Evolutionary conservation across 1,139 yeast species (phyloP).

Genomic region (Yamadazyma oceani): DNA sequence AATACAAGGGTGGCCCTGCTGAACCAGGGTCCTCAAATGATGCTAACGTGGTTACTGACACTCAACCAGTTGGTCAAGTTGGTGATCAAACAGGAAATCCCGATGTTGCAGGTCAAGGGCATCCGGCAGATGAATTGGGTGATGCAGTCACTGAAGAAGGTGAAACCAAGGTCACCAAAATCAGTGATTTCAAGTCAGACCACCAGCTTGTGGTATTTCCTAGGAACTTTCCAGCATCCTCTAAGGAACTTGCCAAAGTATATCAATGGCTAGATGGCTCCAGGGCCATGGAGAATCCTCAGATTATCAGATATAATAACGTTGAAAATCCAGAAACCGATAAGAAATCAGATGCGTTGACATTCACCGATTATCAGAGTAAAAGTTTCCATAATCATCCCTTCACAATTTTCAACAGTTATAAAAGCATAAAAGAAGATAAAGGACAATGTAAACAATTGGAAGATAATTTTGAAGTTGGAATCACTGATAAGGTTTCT

Average conservation of each 20-base stretch:
- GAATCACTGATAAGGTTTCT: slow-evolving; percentile 10
- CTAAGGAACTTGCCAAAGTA: slow-evolving; percentile 8
- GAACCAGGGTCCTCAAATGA: not conserved
- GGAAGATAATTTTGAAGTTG: slow-evolving; percentile 10
- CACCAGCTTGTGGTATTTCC: slow-evolving; percentile 17
- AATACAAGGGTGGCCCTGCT: not conserved
- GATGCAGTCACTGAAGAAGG: not conserved
- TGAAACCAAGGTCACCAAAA: slow-evolving; percentile 3
- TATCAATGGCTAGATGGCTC: slow-evolving; percentile 4
- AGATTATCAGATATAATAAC: slow-evolving; percentile 11
- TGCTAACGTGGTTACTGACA: not conserved
- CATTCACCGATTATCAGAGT: slow-evolving; percentile 5
- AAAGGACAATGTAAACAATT: slow-evolving; percentile 10
- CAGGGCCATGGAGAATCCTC: slow-evolving; percentile 2
- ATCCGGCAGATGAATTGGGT: too few relatives aligned
- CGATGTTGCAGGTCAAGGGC: too few relatives aligned
- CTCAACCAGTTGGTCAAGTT: not conserved
- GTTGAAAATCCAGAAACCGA: slow-evolving; percentile 1
- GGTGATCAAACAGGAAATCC: not conserved
- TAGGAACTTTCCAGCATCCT: slow-evolving; percentile 12
- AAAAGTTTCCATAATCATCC: slow-evolving; percentile 10
- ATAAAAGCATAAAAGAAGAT: slow-evolving; percentile 10
- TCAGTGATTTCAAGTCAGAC: slow-evolving; percentile 5
- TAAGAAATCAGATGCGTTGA: slow-evolving; percentile 12
- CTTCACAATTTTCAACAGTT: slow-evolving; percentile 11